Base-by-base conservation (phyloP, 371 early-diverging fungal genomes). In the Capillidium rhysosporum region DNA sequence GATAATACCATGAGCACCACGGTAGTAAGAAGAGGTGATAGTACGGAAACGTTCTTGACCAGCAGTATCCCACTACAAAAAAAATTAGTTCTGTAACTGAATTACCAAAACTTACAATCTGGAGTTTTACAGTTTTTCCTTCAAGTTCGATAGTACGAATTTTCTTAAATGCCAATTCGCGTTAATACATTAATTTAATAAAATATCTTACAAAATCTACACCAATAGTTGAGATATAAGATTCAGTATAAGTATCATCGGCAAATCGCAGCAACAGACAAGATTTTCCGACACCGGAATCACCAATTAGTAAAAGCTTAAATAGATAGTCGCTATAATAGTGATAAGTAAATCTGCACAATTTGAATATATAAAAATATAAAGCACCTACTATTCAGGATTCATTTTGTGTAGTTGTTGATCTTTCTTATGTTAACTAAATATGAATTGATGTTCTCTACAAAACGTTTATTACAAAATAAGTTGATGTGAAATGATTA, bases 41-140 rank as follows among this genome's bases (percentile, higher is more conserved):
- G 98, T 94, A 57, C 97, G 80, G 82, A 98, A 99, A 58, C 98
- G 82, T 67, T 99, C 99, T 76, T 99, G 99, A 29, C 99, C 99
- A 38, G 99, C 98, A n/a, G 98, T 99, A 69, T 98, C 98, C 98
- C 97, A 98, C 69, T 68, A 64, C 8, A 14, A 56, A 56, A 26
- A 31, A 29, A 40, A 24, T 20, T 21, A 10, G 23, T 41, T n/a
- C 23, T 20, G 21, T 44, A 26, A 38, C n/a, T n/a, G n/a, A n/a
- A n/a, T n/a, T n/a, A 56, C 20, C n/a, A 25, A 29, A 20, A 63
- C 75, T 68, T 77, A 80, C 76, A 64, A 99, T 96, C 68, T 98
- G 99, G 45, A 98, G 79, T 76, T 99, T 99, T 44, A 97, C 92
- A 46, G 87, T 87, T 70, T 95, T 95, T 59, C 93, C 93, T 65